Percentiles rank a stretch among this genome's conserved stretches.
These are phyloP conservation scores for Pouteria glomerata DNA, from an alignment of 148 eudicot genomes.

Conservation along the genomic window DNA sequence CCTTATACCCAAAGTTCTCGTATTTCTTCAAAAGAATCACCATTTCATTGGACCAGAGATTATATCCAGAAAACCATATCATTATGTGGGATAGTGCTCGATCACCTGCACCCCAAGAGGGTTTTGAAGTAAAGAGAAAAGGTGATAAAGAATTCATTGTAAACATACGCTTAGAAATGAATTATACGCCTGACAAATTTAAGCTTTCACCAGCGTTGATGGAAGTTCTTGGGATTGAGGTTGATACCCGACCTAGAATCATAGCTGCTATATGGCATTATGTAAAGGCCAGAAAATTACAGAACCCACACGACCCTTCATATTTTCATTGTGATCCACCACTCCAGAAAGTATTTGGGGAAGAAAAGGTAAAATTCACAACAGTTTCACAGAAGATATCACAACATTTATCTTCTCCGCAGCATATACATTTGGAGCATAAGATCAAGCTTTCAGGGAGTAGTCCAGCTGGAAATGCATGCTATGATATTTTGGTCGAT, in stretches of 20 bases:
- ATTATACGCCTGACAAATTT: slow-evolving; percentile 77
- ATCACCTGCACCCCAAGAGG: slow-evolving; percentile 76
- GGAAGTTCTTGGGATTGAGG: slow-evolving; percentile 90
- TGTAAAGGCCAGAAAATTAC: slow-evolving; percentile 89
- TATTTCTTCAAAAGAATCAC: slow-evolving; percentile 77
- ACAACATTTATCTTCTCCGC: slow-evolving; percentile 69
- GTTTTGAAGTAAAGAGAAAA: slow-evolving; percentile 90
- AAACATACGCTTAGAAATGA: slow-evolving; percentile 75
- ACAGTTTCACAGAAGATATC: slow-evolving; percentile 81
- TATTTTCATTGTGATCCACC: slow-evolving; percentile 78
- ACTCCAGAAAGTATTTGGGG: slow-evolving; percentile 81
- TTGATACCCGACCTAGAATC: slow-evolving; percentile 87
- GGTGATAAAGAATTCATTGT: slow-evolving; percentile 78
- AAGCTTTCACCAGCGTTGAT: slow-evolving; percentile 79
- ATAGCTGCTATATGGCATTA: slow-evolving; percentile 92
- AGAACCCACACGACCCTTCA: slow-evolving; percentile 75
- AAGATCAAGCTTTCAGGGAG: slow-evolving; percentile 77
- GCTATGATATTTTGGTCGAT: slow-evolving; percentile 90
- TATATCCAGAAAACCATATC: slow-evolving; percentile 81
- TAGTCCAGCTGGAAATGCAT: slow-evolving; percentile 73
- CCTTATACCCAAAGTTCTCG: slow-evolving; percentile 83
- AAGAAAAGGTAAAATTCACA: slow-evolving; percentile 75
- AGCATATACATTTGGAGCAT: slow-evolving; percentile 87
- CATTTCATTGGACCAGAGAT: slow-evolving; percentile 71
- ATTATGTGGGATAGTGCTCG: slow-evolving; percentile 90